A percentile compares a stretch with the other conserved stretches of the same genome.
phyloP scores from a whole-genome alignment of 345 rosid species.

The Gossypium ekmanianum region DNA sequence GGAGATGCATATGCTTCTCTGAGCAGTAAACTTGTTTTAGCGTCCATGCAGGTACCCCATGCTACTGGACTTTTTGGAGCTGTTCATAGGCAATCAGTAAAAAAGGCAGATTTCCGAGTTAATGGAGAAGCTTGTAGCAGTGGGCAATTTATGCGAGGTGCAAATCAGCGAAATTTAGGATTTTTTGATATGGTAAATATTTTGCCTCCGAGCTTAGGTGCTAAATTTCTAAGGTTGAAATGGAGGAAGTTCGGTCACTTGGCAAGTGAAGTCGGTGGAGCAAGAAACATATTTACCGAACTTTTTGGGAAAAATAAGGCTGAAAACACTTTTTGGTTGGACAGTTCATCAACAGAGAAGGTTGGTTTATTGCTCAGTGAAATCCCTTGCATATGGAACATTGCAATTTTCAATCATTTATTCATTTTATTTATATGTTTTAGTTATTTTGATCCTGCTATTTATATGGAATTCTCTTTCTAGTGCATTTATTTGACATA shows the following conservation, averaged over 20 bases:
- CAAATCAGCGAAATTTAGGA: conserved; percentile 28
- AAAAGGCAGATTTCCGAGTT: conserved; percentile 26
- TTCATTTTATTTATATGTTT: not conserved
- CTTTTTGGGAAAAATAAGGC: conserved; percentile 51
- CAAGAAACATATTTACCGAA: conserved; percentile 63
- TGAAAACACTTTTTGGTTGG: conserved; percentile 89
- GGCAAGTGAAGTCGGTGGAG: conserved; percentile 68
- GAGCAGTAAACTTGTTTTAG: conserved; percentile 72
- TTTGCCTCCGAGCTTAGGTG: conserved; percentile 23
- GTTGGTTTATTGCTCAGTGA: conserved; percentile 31
- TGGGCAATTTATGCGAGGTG: conserved; percentile 24
- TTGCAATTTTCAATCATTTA: not conserved
- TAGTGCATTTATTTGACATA: not conserved
- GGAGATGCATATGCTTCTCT: conserved; percentile 24
- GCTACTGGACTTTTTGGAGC: conserved; percentile 40
- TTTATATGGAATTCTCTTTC: not conserved
- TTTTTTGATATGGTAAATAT: conserved; percentile 33
- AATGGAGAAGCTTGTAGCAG: conserved; percentile 27
- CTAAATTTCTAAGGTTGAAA: conserved; percentile 52
- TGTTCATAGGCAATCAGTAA: conserved; percentile 32
- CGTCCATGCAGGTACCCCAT: conserved; percentile 63
- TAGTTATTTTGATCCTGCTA: not conserved
- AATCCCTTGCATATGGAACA: conserved; percentile 2
- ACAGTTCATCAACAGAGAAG: conserved; percentile 91
- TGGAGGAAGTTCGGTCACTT: conserved; percentile 72